phyloP scores from a whole-genome alignment of 345 rosid genomes.

The Gossypium anomalum region DNA sequence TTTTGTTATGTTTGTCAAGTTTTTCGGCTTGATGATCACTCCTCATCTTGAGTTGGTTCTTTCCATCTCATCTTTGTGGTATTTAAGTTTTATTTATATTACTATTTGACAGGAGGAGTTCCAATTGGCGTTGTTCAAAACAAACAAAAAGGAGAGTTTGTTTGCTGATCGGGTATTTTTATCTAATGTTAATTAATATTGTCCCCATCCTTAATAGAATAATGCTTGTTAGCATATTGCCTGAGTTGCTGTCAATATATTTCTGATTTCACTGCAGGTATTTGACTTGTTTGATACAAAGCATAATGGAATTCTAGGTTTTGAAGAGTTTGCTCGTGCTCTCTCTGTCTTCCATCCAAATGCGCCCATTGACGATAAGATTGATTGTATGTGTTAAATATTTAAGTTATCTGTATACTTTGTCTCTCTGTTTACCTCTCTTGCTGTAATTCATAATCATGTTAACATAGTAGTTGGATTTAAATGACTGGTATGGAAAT shows the following conservation, averaged over 20 bases:
- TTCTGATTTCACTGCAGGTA: slow-evolving; percentile 47
- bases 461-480: not conserved
- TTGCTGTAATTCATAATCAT: not conserved
- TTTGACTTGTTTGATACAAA: slow-evolving; percentile 95
- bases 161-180: slow-evolving; percentile 89
- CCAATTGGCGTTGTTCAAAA: slow-evolving; percentile 92
- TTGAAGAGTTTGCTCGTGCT: slow-evolving; percentile 98
- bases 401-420: not conserved
- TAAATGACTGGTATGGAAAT: not conserved
- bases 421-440: not conserved
- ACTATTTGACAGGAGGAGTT: slow-evolving; percentile 75
- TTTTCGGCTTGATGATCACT: slow-evolving; percentile 5
- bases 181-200: slow-evolving; percentile 2
- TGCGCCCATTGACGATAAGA: slow-evolving; percentile 91
- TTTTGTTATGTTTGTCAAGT: slow-evolving; percentile 4
- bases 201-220: not conserved
- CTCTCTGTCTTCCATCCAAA: slow-evolving; percentile 98
- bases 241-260: not conserved
- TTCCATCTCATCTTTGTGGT: not conserved
- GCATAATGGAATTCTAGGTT: slow-evolving; percentile 94
- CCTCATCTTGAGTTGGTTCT: not conserved
- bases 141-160: slow-evolving; percentile 94
- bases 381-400: slow-evolving; percentile 52
- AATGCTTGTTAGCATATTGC: not conserved
- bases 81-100: slow-evolving; percentile 1